These are phyloP conservation scores for Leccinum uliginosum DNA, from an alignment of 768 basidiomycete species.

Conservation along the genomic window DNA sequence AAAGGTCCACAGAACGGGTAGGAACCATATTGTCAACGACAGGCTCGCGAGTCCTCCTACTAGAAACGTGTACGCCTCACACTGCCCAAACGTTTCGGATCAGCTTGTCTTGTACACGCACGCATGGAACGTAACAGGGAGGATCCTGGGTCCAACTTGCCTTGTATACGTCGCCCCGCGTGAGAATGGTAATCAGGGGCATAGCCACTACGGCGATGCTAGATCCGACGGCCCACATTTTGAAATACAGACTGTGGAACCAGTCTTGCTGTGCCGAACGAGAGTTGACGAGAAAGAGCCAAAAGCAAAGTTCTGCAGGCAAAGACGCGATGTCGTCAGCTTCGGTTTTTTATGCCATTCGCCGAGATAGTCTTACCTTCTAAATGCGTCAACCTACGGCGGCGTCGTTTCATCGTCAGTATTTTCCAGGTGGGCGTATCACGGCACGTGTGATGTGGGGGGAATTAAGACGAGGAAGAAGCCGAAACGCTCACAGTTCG, in stretches of 20 bases:
- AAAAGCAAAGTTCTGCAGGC: slow-evolving; percentile 72
- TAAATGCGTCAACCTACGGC: slow-evolving; percentile 64
- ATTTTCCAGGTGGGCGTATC: neutral
- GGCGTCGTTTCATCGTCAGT: neutral
- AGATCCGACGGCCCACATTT: slow-evolving; percentile 67
- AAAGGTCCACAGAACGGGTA: slow-evolving; percentile 69
- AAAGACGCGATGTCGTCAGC: neutral
- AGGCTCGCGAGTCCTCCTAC: slow-evolving; percentile 67
- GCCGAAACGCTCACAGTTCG: slow-evolving; percentile 59
- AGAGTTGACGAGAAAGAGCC: slow-evolving; percentile 77
- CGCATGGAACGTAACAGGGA: neutral
- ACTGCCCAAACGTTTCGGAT: slow-evolving; percentile 35
- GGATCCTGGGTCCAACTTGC: slow-evolving; percentile 32
- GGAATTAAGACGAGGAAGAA: neutral
- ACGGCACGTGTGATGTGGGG: neutral
- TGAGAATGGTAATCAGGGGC: slow-evolving; percentile 66
- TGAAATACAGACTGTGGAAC: slow-evolving; percentile 76
- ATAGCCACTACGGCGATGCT: slow-evolving; percentile 55
- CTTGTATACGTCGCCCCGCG: slow-evolving; percentile 53
- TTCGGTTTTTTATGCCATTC: neutral
- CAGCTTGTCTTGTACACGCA: slow-evolving; percentile 1
- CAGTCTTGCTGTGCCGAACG: slow-evolving; percentile 62
- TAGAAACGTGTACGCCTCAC: slow-evolving; percentile 66
- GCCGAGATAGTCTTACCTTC: slow-evolving; percentile 48
- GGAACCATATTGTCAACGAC: slow-evolving; percentile 69